Base-by-base conservation (phyloP, 257 asterid species). In the Pogostemon cablin region DNA sequence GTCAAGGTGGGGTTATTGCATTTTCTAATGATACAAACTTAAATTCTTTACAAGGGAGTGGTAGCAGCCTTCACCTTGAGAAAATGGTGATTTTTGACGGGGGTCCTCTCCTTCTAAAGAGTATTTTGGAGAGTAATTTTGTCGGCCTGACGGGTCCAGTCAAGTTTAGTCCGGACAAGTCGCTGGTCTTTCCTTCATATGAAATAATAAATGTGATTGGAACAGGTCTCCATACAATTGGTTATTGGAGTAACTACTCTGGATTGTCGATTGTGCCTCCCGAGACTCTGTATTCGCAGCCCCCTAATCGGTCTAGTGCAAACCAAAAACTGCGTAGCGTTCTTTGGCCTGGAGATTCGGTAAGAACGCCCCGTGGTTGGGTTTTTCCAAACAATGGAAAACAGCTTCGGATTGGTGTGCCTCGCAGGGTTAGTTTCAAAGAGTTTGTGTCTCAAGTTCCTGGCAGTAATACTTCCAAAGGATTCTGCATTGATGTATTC, bases 401-500 rank as follows among this genome's bases (percentile, higher is more conserved):
- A 82, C 84, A 39, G 34, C 76, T 95, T 75, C 83, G 80, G 79
- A 95, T 95, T 57, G 98, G 92, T 43, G 97, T 95, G 46, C 99
- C 99, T 2, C 83, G 77, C 43, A 80, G 97, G 62, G 95, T 85
- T 69, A 69, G 96, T 76, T 95, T 59, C 74, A 79, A 74, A 65
- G 97, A 95, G 42, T 95, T 91, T 66, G 91, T 91, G 47, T 86
- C 99, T 15, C 96, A 86, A 76, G 83, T 79, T 40, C 79, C 84
- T 3, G 93, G 87, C 40, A 81, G 88, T 20, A 85, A 91, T 69
- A 73, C 39, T 35, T 86, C 85, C 7, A 85, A 88, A 80, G 99
- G 99, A 58, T 91, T 91, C 76, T 89, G 98, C 78, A 83, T 95
- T 25, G 99, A 95, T 69, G 97, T 95, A 62, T 95, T 95, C 73